Base-by-base conservation (phyloP, 108 stramenopile genomes). In the Nitzschia inconspicua region DNA sequence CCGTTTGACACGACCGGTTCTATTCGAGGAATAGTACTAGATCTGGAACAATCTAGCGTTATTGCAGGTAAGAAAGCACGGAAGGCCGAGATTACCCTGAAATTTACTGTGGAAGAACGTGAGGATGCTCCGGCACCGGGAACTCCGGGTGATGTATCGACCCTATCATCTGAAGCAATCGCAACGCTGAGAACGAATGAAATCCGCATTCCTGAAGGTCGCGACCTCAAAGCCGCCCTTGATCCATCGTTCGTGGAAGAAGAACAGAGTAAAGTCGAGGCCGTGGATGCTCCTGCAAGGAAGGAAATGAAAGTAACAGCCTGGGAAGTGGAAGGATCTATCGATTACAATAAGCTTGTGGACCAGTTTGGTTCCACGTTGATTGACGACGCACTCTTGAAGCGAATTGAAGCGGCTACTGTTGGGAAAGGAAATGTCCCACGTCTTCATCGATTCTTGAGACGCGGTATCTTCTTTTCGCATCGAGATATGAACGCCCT, bases 391-490 rank as follows among this genome's bases (percentile, higher is more conserved):
- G 54, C 69, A 6, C 61, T 90, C 10, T 58, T 95, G 59, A 60
- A 63, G 37, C 73, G 87, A 19, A 63, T 94, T 19, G 81, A 89
- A 47, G 73, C 78, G 41, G 50, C 93, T 35, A 80, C 95, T 3
- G 85, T 84, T 19, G 77, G 83, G 22, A 83, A 88, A 27, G 97
- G 95, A 22, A 71, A 83, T 35, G 82, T 97, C 18, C 80, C 87
- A 8, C 57, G 63, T 19, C 55, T 90, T 13, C 98, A 99, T 77
- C 89, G 97, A 16, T 98, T 97, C 58, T 71, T 99, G 44, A 72
- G 98, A 32, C 82, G 97, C n/a, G 83, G 88, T 23, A 91, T 99
- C 34, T 99, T 98, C 80, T 99, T 98, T 74, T 91, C 90, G 23
- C 98, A 99, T 78, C 89, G 98, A 9, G 98, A 99, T 58, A 67